Base-by-base conservation (phyloP, 768 basidiomycete species). In the Pholiota molesta region DNA sequence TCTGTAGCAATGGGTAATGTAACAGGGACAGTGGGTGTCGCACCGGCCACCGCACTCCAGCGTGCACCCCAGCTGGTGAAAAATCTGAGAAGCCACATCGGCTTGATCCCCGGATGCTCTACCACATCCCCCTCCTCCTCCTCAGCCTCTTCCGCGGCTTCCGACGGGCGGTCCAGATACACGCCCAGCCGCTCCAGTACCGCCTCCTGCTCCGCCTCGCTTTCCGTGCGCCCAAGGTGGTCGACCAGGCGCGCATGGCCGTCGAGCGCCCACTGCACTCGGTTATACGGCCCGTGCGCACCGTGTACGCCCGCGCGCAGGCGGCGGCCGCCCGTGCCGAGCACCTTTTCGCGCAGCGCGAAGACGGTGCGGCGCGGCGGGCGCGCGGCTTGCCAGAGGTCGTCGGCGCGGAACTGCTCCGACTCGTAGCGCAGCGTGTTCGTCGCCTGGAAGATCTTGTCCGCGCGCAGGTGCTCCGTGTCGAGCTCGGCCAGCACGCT, bases 21-120 rank as follows among this genome's bases (percentile, higher is more conserved):
- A 11, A 29, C 19, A 9, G 52, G 51, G 11, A 33, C 16, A 11
- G 19, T 37, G 8, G 45, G 21, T 1, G 58, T 17, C n/a, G 65
- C 42, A 45, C 60, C 49, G 11, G 64, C 54, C 8, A 59, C 65
- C 17, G 82, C 80, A 55, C 83, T 83, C 85, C 89, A 85, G 64
- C 81, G 82, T 42, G 84, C 83, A 7, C 86, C 88, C 90, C 89
- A 92, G 61, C 87, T 89, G 51, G 87, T 91, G 72, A 93, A 90
- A 74, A 92, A 85, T 68, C 82, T 78, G 67, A 93, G 74, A 57
- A 92, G 71, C 91, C 91, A 92, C 80, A 91, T 86, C 39, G 90
- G 90, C 58, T 85, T 86, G 71, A 90, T 86, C 21, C 75, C 77
- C 33, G 81, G 81, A 72, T 86, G 81, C 68, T 81, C 80, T 51